These are phyloP conservation scores for Fusarium floridanum DNA, from an alignment of 2,329 filamentous ascomycete genomes.

Conservation along the genomic window DNA sequence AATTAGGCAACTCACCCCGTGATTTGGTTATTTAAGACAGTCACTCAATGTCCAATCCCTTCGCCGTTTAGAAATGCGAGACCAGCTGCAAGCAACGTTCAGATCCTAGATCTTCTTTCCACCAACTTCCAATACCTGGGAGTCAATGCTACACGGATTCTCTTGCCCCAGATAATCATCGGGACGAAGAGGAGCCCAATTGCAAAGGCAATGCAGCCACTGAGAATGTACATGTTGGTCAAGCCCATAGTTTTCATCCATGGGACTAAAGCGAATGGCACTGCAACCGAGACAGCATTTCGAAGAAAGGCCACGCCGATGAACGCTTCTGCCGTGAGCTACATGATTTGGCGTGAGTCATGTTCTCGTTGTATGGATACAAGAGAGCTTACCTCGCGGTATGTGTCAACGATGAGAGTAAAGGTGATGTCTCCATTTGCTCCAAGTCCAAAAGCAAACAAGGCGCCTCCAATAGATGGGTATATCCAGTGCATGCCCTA, in stretches of 20 bases:
- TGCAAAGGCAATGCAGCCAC: slow-evolving; percentile 39
- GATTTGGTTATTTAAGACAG: neutral
- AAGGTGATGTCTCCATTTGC: slow-evolving; percentile 53
- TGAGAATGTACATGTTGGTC: slow-evolving; percentile 46
- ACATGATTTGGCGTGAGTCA: neutral
- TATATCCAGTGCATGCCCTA: slow-evolving; percentile 60
- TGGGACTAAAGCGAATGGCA: slow-evolving; percentile 47
- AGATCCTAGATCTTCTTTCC: slow-evolving; percentile 31
- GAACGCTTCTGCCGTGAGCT: slow-evolving; percentile 47
- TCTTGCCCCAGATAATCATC: slow-evolving; percentile 51
- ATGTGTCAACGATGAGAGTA: slow-evolving; percentile 54
- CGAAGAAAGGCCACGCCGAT: slow-evolving; percentile 51
- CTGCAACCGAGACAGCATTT: slow-evolving; percentile 47
- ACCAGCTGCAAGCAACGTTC: neutral
- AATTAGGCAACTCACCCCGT: neutral
- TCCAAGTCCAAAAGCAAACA: slow-evolving; percentile 56
- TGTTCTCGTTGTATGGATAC: neutral
- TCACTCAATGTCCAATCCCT: neutral
- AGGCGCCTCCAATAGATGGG: slow-evolving; percentile 52
- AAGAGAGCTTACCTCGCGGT: slow-evolving; percentile 38
- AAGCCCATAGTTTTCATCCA: slow-evolving; percentile 51
- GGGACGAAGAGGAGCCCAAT: slow-evolving; percentile 46
- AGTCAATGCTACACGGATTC: slow-evolving; percentile 36
- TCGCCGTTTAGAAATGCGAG: neutral
- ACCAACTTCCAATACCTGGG: slow-evolving; percentile 44